Evolutionary conservation across 352 stramenopile genomes (phyloP).

Genomic region (Phytopythium delawarense): DNA sequence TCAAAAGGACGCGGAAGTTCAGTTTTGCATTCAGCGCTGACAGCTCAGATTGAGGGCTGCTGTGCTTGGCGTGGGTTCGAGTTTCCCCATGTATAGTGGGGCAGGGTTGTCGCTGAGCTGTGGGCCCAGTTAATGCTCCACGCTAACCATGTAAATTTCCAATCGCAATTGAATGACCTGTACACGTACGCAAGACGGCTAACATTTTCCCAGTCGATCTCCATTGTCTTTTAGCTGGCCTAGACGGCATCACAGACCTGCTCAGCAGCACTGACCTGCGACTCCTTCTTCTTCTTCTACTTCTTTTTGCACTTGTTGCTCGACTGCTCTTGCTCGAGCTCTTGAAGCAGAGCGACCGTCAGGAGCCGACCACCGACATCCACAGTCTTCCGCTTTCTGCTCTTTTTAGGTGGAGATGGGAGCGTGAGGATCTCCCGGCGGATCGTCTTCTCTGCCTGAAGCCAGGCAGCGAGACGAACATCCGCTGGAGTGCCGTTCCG

Average conservation of each 20-base stretch:
- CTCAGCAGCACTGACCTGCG: neutral
- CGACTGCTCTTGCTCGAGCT: neutral
- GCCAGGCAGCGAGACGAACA: too few relatives aligned
- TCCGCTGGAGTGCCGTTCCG: too few relatives aligned
- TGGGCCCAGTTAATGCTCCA: neutral
- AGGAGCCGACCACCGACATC: neutral
- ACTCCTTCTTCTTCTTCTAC: neutral
- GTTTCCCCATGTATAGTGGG: neutral
- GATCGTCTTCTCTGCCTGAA: too few relatives aligned
- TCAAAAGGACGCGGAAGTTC: neutral
- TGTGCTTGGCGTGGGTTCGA: neutral
- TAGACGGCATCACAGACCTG: neutral
- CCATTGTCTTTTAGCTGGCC: neutral
- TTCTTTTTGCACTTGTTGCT: neutral
- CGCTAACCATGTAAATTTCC: neutral
- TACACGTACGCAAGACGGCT: neutral
- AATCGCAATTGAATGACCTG: neutral
- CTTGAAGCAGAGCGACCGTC: neutral
- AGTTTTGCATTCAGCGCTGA: neutral
- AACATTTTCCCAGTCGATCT: neutral
- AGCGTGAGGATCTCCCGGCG: neutral
- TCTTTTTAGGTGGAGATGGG: neutral
- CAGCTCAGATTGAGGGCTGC: neutral
- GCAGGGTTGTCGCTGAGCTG: neutral
- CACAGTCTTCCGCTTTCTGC: neutral